phyloP scores from a whole-genome alignment of 306 rosid species.

The Citrullus mucosospermus region DNA sequence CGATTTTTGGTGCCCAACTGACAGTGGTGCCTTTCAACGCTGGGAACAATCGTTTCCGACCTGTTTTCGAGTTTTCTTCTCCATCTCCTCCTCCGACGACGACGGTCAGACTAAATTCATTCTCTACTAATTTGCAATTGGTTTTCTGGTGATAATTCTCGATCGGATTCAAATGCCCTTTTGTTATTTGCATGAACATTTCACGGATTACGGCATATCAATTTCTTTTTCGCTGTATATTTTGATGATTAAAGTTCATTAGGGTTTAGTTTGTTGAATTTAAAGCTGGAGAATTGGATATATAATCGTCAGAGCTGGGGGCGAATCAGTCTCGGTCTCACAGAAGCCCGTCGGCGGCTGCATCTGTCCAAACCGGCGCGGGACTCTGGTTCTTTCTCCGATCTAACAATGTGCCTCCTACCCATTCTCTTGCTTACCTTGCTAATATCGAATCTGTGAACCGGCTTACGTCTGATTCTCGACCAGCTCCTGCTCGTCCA shows the following conservation, averaged over 20 bases:
- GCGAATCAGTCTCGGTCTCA: conserved; percentile 93
- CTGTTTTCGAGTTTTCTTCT: not conserved
- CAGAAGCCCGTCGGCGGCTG: conserved; percentile 56
- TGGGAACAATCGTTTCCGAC: not conserved
- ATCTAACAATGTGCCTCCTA: conserved; percentile 57
- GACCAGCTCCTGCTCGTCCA: conserved; percentile 10
- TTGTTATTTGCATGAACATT: not conserved
- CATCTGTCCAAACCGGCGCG: conserved; percentile 27
- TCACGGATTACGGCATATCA: not conserved
- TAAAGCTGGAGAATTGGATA: conserved; percentile 18
- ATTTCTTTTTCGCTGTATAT: not conserved
- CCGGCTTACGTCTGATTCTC: conserved; percentile 43
- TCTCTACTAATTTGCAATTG: not conserved
- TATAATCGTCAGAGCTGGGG: conserved; percentile 78
- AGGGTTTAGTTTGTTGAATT: conserved; percentile 22
- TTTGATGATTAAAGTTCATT: conserved; percentile 10
- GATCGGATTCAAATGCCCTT: not conserved
- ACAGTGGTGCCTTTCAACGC: not conserved
- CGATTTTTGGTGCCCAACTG: not conserved
- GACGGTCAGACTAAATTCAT: not conserved
- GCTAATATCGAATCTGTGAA: conserved; percentile 50
- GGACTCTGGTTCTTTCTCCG: conserved; percentile 78
- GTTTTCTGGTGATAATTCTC: not conserved
- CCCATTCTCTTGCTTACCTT: conserved; percentile 77
- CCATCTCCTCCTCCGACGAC: not conserved